Evolutionary conservation across 768 basidiomycete genomes (phyloP).

Genomic region (Lentinus brumalis): DNA sequence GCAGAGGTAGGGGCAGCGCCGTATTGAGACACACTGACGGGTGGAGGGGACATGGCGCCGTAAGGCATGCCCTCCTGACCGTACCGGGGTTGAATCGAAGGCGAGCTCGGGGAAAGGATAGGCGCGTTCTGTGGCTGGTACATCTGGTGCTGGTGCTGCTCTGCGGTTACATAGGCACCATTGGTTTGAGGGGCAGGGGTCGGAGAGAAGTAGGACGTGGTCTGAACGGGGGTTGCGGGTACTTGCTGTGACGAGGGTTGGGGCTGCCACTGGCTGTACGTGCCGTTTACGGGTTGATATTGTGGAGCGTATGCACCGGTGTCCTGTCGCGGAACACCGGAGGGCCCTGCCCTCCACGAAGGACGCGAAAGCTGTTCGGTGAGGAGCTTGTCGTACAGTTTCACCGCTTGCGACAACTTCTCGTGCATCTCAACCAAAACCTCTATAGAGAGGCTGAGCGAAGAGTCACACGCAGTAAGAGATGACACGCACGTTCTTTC

Average conservation of each 20-base stretch:
- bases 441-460: slow-evolving; percentile 46
- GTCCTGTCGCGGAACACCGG: slow-evolving; percentile 11
- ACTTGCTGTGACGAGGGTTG: slow-evolving; percentile 13
- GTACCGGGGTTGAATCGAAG: slow-evolving; percentile 4
- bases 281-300: slow-evolving; percentile 17
- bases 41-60: slow-evolving; percentile 11
- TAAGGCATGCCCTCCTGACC: slow-evolving; percentile 8
- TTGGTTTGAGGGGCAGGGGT: slow-evolving; percentile 14
- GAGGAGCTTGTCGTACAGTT: slow-evolving; percentile 85
- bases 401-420: slow-evolving; percentile 89
- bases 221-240: slow-evolving; percentile 10
- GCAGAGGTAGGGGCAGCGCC: slow-evolving; percentile 10
- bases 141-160: slow-evolving; percentile 17
- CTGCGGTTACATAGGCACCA: slow-evolving; percentile 16
- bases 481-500: slow-evolving; percentile 70
- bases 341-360: slow-evolving; percentile 48
- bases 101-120: slow-evolving; percentile 13
- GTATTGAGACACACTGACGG: slow-evolving; percentile 19
- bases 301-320: slow-evolving; percentile 31
- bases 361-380: slow-evolving; percentile 81
- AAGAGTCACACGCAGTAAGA: background rate
- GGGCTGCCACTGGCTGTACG: slow-evolving; percentile 25
- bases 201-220: slow-evolving; percentile 21
- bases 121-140: slow-evolving; percentile 16
- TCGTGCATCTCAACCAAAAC: slow-evolving; percentile 92